Percentiles rank a stretch among this genome's conserved stretches.
Conservation (phyloP, 495 filamentous ascomycete species). For the Aeminium ludgeri region DNA sequence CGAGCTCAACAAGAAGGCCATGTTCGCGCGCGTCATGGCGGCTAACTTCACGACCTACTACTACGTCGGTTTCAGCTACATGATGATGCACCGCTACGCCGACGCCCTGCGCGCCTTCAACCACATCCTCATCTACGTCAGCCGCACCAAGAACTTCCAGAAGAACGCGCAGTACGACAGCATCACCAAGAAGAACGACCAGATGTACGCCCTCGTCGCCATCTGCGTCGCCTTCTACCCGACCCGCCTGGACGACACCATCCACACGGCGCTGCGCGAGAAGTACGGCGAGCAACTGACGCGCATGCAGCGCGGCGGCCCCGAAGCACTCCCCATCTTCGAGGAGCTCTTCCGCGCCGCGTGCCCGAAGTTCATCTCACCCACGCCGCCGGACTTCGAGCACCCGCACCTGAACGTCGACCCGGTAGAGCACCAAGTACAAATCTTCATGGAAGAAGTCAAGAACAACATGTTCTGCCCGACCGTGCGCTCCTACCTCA, state of each 20-base stretch:
- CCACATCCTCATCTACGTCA: slow-evolving; percentile 98
- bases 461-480: slow-evolving; percentile 92
- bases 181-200: slow-evolving; percentile 98
- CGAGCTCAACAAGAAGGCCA: slow-evolving; percentile 98
- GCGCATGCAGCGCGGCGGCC: slow-evolving; percentile 85
- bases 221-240: slow-evolving; percentile 97
- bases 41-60: slow-evolving; percentile 99
- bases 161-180: slow-evolving; percentile 96
- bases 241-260: slow-evolving; percentile 92
- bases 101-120: slow-evolving; percentile 99
- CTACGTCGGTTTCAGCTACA: slow-evolving; percentile 99
- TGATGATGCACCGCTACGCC: slow-evolving; percentile 99
- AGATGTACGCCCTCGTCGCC: slow-evolving; percentile 97
- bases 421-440: slow-evolving; percentile 89
- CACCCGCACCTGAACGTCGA: slow-evolving; percentile 86
- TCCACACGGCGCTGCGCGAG: slow-evolving; percentile 92
- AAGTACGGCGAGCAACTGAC: slow-evolving; percentile 97
- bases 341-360: slow-evolving; percentile 91
- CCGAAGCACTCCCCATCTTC: slow-evolving; percentile 84
- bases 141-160: slow-evolving; percentile 98
- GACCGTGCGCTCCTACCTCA: slow-evolving; percentile 91
- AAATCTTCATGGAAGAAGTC: slow-evolving; percentile 98
- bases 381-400: slow-evolving; percentile 92
- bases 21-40: slow-evolving; percentile 98
- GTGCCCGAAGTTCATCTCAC: slow-evolving; percentile 98